Conservation (phyloP, 2,329 filamentous ascomycete species). For the Didymella segeticola region DNA sequence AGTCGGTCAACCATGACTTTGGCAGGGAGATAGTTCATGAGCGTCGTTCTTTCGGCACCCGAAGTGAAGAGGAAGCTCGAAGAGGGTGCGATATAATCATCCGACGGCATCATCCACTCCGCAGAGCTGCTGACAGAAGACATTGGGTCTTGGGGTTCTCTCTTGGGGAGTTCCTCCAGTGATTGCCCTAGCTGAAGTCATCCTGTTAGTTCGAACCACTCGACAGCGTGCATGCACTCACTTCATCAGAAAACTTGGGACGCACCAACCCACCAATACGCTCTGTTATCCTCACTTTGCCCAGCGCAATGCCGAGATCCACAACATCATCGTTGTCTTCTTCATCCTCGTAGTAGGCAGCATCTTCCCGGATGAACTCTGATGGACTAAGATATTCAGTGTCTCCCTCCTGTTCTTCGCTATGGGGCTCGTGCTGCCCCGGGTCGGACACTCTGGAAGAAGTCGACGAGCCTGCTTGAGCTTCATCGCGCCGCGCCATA, state of each 20-base stretch:
- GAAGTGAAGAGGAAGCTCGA: conserved; percentile 71
- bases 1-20: conserved; percentile 66
- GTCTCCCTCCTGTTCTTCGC: conserved; percentile 65
- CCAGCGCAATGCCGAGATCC: conserved; percentile 74
- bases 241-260: conserved; percentile 74
- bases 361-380: conserved; percentile 68
- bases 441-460: background rate
- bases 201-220: background rate
- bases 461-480: background rate
- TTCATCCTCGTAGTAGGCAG: conserved; percentile 69
- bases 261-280: conserved; percentile 75
- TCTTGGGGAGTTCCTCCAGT: conserved; percentile 37
- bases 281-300: conserved; percentile 75
- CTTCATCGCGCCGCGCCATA: conserved; percentile 58
- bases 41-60: conserved; percentile 51
- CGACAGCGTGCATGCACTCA: conserved; percentile 44
- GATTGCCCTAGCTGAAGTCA: conserved; percentile 37
- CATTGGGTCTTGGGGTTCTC: conserved; percentile 14
- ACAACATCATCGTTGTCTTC: conserved; percentile 72
- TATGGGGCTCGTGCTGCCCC: conserved; percentile 57
- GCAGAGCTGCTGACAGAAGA: conserved; percentile 23
- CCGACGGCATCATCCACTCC: conserved; percentile 67
- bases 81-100: conserved; percentile 71
- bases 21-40: conserved; percentile 68
- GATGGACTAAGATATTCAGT: conserved; percentile 67